Evolutionary conservation across 768 basidiomycete genomes (phyloP).

Genomic region (Suillus alpinus): DNA sequence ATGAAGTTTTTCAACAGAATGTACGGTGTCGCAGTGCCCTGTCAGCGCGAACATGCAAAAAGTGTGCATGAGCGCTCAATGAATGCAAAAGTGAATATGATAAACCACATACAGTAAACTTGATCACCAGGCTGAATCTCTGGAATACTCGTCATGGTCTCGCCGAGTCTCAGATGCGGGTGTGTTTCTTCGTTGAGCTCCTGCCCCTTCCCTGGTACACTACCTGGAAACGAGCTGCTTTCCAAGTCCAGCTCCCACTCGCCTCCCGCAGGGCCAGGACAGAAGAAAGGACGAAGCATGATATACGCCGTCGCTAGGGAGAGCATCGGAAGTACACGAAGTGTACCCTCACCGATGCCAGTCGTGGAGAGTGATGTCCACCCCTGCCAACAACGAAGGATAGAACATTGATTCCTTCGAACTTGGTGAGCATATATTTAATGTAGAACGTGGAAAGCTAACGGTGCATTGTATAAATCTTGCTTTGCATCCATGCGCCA

Average conservation of each 20-base stretch:
- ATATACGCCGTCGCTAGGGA: conserved; percentile 55
- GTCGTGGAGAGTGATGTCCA: conserved; percentile 55
- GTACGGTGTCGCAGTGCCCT: conserved; percentile 58
- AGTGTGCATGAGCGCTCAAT: not conserved
- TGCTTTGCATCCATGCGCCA: conserved; percentile 49
- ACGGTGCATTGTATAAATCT: conserved; percentile 63
- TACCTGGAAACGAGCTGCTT: conserved; percentile 51
- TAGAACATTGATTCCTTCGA: conserved; percentile 48
- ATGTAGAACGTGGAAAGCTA: conserved; percentile 23
- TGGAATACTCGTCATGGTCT: conserved; percentile 59
- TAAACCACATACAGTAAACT: conserved; percentile 46
- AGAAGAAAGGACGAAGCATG: conserved; percentile 68
- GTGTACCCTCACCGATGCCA: conserved; percentile 59
- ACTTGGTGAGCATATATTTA: conserved; percentile 11
- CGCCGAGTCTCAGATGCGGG: conserved; percentile 56
- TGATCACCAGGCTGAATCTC: conserved; percentile 62
- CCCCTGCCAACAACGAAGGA: conserved; percentile 58
- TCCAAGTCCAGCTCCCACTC: conserved; percentile 60
- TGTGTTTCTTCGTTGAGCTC: conserved; percentile 56
- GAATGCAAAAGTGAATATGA: not conserved
- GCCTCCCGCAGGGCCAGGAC: conserved; percentile 29
- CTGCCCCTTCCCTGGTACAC: conserved; percentile 50
- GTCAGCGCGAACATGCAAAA: not conserved
- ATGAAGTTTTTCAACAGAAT: conserved; percentile 53
- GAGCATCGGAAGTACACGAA: conserved; percentile 59